Conservation (phyloP, 208 protist species). For the Leishmania turanica region DNA sequence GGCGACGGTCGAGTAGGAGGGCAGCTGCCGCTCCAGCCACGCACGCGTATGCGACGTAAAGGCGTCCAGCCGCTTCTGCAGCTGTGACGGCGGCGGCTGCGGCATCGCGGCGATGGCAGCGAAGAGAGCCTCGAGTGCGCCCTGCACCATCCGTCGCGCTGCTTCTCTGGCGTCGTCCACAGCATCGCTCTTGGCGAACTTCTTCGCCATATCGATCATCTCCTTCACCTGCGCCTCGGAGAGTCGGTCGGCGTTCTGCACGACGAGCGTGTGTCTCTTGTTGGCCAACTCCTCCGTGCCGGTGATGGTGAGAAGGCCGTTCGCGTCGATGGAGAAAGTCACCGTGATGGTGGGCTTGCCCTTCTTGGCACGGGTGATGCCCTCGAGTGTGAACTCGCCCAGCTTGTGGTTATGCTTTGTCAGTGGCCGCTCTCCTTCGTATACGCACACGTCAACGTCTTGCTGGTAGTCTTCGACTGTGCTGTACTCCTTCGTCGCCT, state of each 20-base stretch:
- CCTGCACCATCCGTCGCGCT: slow-evolving; percentile 30
- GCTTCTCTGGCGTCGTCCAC: slow-evolving; percentile 32
- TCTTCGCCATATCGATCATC: slow-evolving; percentile 62
- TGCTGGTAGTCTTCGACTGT: slow-evolving; percentile 98
- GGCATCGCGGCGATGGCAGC: slow-evolving; percentile 36
- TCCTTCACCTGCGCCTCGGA: slow-evolving; percentile 57
- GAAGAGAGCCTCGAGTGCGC: slow-evolving; percentile 45
- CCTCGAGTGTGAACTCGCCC: slow-evolving; percentile 91
- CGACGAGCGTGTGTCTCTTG: slow-evolving; percentile 93
- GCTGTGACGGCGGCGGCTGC: slow-evolving; percentile 42
- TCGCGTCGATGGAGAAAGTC: slow-evolving; percentile 97
- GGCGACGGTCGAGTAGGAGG: slow-evolving; percentile 41
- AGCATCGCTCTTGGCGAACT: slow-evolving; percentile 48
- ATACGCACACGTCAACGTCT: slow-evolving; percentile 99
- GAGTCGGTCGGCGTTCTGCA: slow-evolving; percentile 85
- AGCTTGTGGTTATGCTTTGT: slow-evolving; percentile 99
- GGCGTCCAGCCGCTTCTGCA: slow-evolving; percentile 51
- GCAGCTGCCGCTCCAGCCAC: slow-evolving; percentile 61
- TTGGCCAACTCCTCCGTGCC: slow-evolving; percentile 96
- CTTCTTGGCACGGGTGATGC: slow-evolving; percentile 95
- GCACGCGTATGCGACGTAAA: slow-evolving; percentile 59
- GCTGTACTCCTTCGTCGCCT: slow-evolving; percentile 96
- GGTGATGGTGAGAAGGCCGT: slow-evolving; percentile 98
- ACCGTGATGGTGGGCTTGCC: slow-evolving; percentile 99
- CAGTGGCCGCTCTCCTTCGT: slow-evolving; percentile 98